These are phyloP conservation scores for Holtermannia corniformis DNA, from an alignment of 768 basidiomycete species.

Conservation along the genomic window DNA sequence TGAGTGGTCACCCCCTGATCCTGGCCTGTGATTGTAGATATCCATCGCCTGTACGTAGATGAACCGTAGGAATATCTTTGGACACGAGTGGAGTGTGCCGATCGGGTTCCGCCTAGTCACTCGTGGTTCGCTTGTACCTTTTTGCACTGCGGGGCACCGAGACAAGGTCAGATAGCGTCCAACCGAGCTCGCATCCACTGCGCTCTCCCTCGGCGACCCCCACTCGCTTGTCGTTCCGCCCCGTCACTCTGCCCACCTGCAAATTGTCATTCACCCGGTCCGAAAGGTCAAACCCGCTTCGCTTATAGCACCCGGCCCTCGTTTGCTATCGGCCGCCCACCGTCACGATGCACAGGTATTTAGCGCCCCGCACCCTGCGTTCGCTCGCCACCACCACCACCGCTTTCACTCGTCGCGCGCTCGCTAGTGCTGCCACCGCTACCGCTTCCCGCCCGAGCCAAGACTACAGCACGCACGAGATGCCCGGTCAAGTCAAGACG, in stretches of 20 bases:
- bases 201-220: too few species aligned
- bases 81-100: background rate
- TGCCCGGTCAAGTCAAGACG: slow-evolving; percentile 30
- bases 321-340: background rate
- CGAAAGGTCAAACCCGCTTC: background rate
- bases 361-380: background rate
- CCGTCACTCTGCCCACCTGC: background rate
- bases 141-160: background rate
- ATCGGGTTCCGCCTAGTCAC: background rate
- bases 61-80: too few species aligned
- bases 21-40: background rate
- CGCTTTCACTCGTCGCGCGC: background rate
- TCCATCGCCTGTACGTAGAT: background rate
- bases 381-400: background rate
- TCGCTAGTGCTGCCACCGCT: background rate
- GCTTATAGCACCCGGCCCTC: too few species aligned
- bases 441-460: background rate
- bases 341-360: background rate
- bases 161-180: background rate
- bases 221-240: background rate
- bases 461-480: slow-evolving; percentile 3
- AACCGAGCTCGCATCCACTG: too few species aligned
- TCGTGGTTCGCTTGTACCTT: background rate
- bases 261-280: too few species aligned
- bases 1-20: background rate